Conservation (phyloP, 2,329 filamentous ascomycete species). For the Aspergillus sergii region DNA sequence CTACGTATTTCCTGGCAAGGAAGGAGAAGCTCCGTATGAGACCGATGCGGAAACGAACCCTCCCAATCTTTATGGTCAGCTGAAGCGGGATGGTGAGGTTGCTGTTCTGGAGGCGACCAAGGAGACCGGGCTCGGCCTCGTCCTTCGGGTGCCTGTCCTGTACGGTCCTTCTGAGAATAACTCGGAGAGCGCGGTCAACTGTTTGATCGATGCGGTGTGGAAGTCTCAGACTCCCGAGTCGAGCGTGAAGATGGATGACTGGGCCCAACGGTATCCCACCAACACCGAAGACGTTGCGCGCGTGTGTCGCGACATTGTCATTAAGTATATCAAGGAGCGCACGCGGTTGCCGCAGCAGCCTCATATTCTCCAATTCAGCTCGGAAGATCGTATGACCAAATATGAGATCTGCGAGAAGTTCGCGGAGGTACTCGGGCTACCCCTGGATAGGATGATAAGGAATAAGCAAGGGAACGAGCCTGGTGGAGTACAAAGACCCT, state of each 20-base stretch:
- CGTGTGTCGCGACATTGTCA: slow-evolving; percentile 73
- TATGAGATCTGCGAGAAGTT: slow-evolving; percentile 83
- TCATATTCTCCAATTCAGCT: slow-evolving; percentile 77
- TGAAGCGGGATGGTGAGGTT: slow-evolving; percentile 70
- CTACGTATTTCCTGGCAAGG: slow-evolving; percentile 75
- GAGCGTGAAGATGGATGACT: slow-evolving; percentile 79
- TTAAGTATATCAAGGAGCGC: slow-evolving; percentile 63
- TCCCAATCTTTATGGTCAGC: slow-evolving; percentile 77
- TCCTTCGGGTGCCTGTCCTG: slow-evolving; percentile 79
- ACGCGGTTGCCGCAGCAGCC: slow-evolving; percentile 62
- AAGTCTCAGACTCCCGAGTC: slow-evolving; percentile 66
- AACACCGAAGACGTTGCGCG: slow-evolving; percentile 85
- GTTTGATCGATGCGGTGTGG: slow-evolving; percentile 74
- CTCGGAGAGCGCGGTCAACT: slow-evolving; percentile 80
- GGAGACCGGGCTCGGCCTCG: slow-evolving; percentile 61
- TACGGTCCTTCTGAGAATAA: slow-evolving; percentile 75
- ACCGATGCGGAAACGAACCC: slow-evolving; percentile 64
- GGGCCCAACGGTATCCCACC: slow-evolving; percentile 81
- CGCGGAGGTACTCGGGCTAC: slow-evolving; percentile 76
- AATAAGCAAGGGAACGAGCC: slow-evolving; percentile 74
- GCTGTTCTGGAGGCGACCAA: slow-evolving; percentile 67
- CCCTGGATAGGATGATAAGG: slow-evolving; percentile 65
- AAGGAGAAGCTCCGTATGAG: slow-evolving; percentile 84
- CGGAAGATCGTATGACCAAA: slow-evolving; percentile 84
- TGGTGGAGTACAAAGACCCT: slow-evolving; percentile 76